Conservation (phyloP, 2,329 filamentous ascomycete genomes). For the Nakataea oryzae region DNA sequence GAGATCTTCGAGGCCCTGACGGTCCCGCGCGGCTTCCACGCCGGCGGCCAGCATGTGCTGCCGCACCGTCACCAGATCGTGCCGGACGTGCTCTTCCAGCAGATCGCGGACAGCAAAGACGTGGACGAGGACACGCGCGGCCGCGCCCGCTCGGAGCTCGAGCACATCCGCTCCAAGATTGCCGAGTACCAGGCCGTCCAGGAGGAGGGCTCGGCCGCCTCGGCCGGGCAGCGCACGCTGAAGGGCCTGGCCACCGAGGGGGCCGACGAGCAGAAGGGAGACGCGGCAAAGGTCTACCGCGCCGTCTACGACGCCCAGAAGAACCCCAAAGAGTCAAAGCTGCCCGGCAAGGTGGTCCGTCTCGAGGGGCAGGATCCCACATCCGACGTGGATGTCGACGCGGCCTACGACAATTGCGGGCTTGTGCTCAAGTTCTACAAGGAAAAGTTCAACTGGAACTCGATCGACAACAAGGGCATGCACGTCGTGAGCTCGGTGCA, state of each 20-base stretch:
- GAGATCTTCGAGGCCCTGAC: background rate
- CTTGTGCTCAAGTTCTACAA: slow-evolving; percentile 38
- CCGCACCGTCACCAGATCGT: slow-evolving; percentile 2
- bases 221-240: slow-evolving; percentile 6
- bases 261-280: slow-evolving; percentile 5
- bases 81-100: slow-evolving; percentile 2
- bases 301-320: slow-evolving; percentile 33
- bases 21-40: slow-evolving; percentile 1
- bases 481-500: slow-evolving; percentile 42
- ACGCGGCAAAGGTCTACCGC: slow-evolving; percentile 23
- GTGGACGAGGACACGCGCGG: slow-evolving; percentile 1
- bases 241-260: slow-evolving; percentile 8
- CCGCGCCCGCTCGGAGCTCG: slow-evolving; percentile 13
- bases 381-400: slow-evolving; percentile 32
- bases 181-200: slow-evolving; percentile 18
- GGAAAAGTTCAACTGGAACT: slow-evolving; percentile 37
- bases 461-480: slow-evolving; percentile 38
- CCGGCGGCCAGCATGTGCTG: background rate
- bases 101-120: background rate
- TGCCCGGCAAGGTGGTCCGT: slow-evolving; percentile 32
- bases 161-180: slow-evolving; percentile 23
- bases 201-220: slow-evolving; percentile 9
- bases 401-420: slow-evolving; percentile 39
- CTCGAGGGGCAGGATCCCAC: slow-evolving; percentile 28
- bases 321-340: slow-evolving; percentile 19